phyloP scores from a whole-genome alignment of 1,284 basidiomycete species.

The Cryptococcus floricola region DNA sequence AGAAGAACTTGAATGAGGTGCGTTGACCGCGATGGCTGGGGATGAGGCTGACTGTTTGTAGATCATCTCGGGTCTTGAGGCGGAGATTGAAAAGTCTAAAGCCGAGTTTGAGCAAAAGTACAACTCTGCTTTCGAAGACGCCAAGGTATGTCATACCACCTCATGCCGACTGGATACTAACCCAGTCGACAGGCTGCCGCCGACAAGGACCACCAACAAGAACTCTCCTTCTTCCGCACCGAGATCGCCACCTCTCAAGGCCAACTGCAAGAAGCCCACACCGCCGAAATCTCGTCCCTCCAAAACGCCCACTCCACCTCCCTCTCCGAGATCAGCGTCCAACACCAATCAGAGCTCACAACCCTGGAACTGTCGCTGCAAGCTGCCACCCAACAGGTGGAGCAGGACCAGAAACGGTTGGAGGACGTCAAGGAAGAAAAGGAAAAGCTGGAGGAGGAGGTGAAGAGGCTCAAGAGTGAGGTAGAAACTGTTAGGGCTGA shows the following conservation, averaged over 20 bases:
- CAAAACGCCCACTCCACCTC: conserved; percentile 21
- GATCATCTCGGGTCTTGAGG: conserved; percentile 14
- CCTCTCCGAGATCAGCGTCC: conserved; percentile 11
- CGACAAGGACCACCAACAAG: conserved; percentile 15
- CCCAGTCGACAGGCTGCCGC: conserved; percentile 13
- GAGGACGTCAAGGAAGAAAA: conserved; percentile 8
- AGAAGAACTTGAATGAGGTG: conserved; percentile 15
- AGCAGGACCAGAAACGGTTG: conserved; percentile 5
- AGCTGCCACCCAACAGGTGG: conserved; percentile 6
- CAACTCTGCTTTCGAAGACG: conserved; percentile 15
- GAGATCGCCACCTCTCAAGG: conserved; percentile 19
- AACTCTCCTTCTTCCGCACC: conserved; percentile 20
- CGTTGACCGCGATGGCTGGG: neutral
- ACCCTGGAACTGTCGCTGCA: conserved; percentile 6
- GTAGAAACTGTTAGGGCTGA: conserved; percentile 2
- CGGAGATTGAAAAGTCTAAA: conserved; percentile 13
- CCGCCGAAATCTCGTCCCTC: conserved; percentile 24
- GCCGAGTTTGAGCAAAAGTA: conserved; percentile 19
- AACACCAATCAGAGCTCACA: conserved; percentile 8
- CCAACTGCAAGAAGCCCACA: conserved; percentile 18
- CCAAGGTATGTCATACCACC: conserved; percentile 10
- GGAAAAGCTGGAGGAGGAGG: conserved; percentile 7
- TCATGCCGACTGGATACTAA: neutral
- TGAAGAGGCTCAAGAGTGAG: conserved; percentile 8
- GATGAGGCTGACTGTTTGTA: neutral